These are phyloP conservation scores for Tylopilus subfusipes DNA, from an alignment of 768 basidiomycete species.

Conservation along the genomic window DNA sequence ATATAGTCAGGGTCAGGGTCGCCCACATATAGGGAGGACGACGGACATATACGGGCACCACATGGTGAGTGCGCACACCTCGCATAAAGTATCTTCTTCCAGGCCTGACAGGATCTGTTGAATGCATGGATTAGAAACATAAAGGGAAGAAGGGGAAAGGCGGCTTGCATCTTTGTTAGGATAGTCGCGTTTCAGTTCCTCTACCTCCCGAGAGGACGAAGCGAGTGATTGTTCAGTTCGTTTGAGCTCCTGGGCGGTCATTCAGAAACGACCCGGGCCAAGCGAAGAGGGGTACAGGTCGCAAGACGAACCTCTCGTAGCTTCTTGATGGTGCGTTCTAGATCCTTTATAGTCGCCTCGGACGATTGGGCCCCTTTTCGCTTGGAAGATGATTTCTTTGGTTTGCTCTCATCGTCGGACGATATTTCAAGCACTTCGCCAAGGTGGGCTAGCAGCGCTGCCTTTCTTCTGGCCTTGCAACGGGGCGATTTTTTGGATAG, in stretches of 20 bases:
- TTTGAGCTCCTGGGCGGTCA: constrained; percentile 19
- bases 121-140: neutral
- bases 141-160: neutral
- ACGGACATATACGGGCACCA: constrained; percentile 66
- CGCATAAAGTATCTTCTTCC: constrained; percentile 57
- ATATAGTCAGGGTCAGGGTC: neutral
- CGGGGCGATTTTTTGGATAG: constrained; percentile 9
- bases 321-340: constrained; percentile 41
- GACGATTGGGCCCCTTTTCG: constrained; percentile 20
- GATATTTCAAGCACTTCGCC: constrained; percentile 54
- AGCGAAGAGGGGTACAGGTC: neutral
- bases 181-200: constrained; percentile 20
- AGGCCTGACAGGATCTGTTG: constrained; percentile 42
- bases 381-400: constrained; percentile 1
- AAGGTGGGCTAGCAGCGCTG: constrained; percentile 11
- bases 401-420: constrained; percentile 46
- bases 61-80: constrained; percentile 61
- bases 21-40: neutral
- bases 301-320: constrained; percentile 40
- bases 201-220: constrained; percentile 13
- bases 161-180: constrained; percentile 6
- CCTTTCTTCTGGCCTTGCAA: constrained; percentile 18
- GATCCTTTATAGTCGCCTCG: constrained; percentile 10
- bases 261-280: neutral
- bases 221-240: constrained; percentile 5